Base-by-base conservation (phyloP, 805 yeast genomes). In the Saccharomycopsis babjevae region DNA sequence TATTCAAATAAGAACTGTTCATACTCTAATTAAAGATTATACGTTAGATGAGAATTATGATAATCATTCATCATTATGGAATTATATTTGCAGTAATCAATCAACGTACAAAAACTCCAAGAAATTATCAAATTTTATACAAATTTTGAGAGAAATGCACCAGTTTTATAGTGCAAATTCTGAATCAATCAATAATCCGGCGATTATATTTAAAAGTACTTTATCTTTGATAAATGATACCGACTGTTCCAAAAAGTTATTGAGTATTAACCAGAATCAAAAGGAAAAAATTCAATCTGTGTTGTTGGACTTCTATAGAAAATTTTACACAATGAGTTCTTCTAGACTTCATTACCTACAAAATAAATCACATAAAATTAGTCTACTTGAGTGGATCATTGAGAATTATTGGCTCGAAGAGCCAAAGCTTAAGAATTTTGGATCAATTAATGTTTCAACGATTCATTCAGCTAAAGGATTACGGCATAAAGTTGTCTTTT, bases 391-490 rank as follows among this genome's bases (percentile, higher is more conserved):
- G 8, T 59, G 57, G 59, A 25, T 59, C 34, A 18, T 56, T 16
- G 22, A 40, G 16, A 42, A 52, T 13, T 59, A 55, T 38, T 55
- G 39, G 28, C 38, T 42, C 8, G 50, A 50, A 38, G 34, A 15
- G 20, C 10, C 22, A 28, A 57, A 57, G 15, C 3, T 36, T 16
- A 39, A 55, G 38, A 54, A 43, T 16, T 28, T 10, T n/a, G 61
- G 70, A 46, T 68, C 76, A 18, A 72, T 86, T 6, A 83, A 82
- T 57, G 65, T 86, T 1, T 83, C 90, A 0, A 88, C 93, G 0
- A 80, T 88, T 1, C 93, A 88, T 69, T 77, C 88, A 0, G 83
- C 92, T 0, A 88, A 88, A 66, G 93, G 94, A 0, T 69, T 86
- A 4, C 91, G 87, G 28, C 25, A 16, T 25, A 57, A 59, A 6